Conservation (phyloP, 1,284 basidiomycete species). For the Boletus austroedulis region DNA sequence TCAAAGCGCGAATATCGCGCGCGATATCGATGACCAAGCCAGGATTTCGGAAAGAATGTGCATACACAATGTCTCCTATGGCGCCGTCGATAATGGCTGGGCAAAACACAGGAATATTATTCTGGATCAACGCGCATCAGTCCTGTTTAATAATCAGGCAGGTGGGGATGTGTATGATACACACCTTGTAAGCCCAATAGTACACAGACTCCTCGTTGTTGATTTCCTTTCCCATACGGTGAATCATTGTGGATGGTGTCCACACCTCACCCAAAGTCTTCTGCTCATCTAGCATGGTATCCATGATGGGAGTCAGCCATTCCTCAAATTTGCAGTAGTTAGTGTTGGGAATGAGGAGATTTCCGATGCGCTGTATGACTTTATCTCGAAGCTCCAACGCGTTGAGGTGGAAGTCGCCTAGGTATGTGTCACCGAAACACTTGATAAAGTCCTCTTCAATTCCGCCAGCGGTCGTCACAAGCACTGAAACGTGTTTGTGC, state of each 20-base stretch:
- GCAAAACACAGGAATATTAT: not conserved
- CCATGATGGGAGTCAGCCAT: slow-evolving; percentile 93
- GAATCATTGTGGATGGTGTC: slow-evolving; percentile 71
- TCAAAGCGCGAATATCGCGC: not conserved
- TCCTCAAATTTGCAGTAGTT: slow-evolving; percentile 99
- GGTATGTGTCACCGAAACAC: slow-evolving; percentile 92
- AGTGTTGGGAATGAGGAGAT: slow-evolving; percentile 94
- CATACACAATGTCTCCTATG: not conserved
- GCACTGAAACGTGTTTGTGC: slow-evolving; percentile 83
- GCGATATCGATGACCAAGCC: not conserved
- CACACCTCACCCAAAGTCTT: slow-evolving; percentile 70
- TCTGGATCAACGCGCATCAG: not conserved
- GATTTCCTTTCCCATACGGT: not conserved
- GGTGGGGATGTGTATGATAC: not conserved
- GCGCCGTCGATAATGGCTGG: not conserved
- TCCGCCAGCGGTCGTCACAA: slow-evolving; percentile 97
- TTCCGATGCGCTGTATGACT: slow-evolving; percentile 96
- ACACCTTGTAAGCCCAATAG: not conserved
- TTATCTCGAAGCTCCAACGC: slow-evolving; percentile 83
- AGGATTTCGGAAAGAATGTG: not conserved
- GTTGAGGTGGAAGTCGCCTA: slow-evolving; percentile 90
- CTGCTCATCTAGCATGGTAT: slow-evolving; percentile 89
- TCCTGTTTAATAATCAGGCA: not conserved
- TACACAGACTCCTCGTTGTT: not conserved
- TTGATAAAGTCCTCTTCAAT: slow-evolving; percentile 99